Percentiles rank a stretch among this genome's conserved stretches.
These are phyloP conservation scores for Miscanthus lutarioriparius DNA, from an alignment of 176 grass and related monocot genomes.

Conservation along the genomic window DNA sequence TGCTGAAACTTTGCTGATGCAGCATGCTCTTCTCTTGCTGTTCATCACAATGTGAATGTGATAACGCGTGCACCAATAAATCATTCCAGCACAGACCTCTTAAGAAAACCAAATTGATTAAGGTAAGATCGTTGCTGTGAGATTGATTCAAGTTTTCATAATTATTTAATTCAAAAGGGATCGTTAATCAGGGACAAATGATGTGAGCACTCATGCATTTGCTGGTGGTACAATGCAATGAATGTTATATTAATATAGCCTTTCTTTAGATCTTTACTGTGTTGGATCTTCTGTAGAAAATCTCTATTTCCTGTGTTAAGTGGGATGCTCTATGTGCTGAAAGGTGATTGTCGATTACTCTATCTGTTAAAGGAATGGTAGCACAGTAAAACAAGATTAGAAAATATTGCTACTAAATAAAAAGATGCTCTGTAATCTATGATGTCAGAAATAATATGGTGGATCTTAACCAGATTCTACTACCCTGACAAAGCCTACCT, in stretches of 20 bases:
- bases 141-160: not conserved
- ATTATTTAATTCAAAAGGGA: conserved; percentile 9
- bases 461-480: not conserved
- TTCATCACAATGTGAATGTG: conserved; percentile 84
- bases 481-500: conserved; percentile 9
- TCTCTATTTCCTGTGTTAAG: not conserved
- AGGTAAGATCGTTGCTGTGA: conserved; percentile 41
- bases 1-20: conserved; percentile 41
- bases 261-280: not conserved
- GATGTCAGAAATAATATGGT: not conserved
- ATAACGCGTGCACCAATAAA: conserved; percentile 67
- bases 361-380: not conserved
- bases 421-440: not conserved
- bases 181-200: not conserved
- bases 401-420: not conserved
- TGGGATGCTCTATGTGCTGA: not conserved
- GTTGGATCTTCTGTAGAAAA: not conserved
- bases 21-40: conserved; percentile 98
- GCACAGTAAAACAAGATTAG: not conserved
- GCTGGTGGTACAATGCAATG: not conserved
- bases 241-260: not conserved
- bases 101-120: conserved; percentile 79
- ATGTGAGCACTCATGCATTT: not conserved
- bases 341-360: not conserved
- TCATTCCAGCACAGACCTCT: conserved; percentile 83